Evolutionary conservation across 441 rosid genomes (phyloP).

Genomic region (Arabidopsis hybrid): DNA sequence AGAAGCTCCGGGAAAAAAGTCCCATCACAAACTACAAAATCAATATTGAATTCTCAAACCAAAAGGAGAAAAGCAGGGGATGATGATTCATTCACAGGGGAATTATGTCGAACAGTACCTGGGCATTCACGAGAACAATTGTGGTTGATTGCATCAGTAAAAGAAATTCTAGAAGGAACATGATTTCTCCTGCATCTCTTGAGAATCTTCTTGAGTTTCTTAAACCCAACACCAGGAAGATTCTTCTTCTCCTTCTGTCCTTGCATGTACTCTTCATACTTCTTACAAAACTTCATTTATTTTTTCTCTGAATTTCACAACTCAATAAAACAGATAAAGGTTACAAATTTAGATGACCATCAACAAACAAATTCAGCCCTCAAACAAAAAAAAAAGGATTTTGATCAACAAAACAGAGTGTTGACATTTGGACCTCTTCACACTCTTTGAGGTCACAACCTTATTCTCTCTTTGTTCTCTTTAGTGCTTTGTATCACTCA

Average conservation of each 20-base stretch:
- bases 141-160: constrained; percentile 35
- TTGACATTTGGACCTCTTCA: too few species aligned
- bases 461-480: too few species aligned
- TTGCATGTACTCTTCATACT: constrained; percentile 80
- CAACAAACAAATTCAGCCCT: constrained; percentile 33
- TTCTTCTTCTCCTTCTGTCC: constrained; percentile 61
- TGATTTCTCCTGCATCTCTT: constrained; percentile 65
- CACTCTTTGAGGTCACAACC: too few species aligned
- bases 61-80: neutral
- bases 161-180: constrained; percentile 39
- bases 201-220: constrained; percentile 84
- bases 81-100: neutral
- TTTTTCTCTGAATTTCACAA: neutral
- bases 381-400: neutral
- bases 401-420: neutral
- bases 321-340: neutral
- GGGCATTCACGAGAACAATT: constrained; percentile 69
- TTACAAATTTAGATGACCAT: constrained; percentile 44
- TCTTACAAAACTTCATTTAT: constrained; percentile 92
- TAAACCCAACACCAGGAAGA: constrained; percentile 82
- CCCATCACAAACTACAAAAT: constrained; percentile 75
- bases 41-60: neutral
- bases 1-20: constrained; percentile 91
- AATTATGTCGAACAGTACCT: constrained; percentile 46
- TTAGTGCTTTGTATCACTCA: too few species aligned